phyloP scores from a whole-genome alignment of 2,329 filamentous ascomycete genomes.

The Blumeriella jaapii region DNA sequence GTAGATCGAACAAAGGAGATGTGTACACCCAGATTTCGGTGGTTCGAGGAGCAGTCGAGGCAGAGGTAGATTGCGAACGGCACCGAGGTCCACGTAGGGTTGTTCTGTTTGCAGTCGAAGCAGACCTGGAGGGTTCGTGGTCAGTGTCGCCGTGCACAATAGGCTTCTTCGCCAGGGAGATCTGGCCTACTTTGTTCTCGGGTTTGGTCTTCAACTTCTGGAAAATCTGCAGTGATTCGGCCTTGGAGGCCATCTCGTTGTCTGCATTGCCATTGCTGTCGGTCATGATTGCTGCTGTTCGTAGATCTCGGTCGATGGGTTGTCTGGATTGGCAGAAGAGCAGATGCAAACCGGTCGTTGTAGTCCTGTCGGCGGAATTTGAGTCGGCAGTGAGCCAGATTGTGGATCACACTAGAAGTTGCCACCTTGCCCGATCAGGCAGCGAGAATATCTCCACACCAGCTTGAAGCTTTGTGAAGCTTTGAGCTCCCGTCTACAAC shows the following conservation, averaged over 20 bases:
- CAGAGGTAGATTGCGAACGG: slow-evolving; percentile 97
- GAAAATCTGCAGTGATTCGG: slow-evolving; percentile 80
- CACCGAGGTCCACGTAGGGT: slow-evolving; percentile 96
- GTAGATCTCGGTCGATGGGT: too few relatives aligned
- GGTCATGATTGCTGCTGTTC: background rate
- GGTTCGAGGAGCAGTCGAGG: slow-evolving; percentile 93
- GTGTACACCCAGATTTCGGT: slow-evolving; percentile 94
- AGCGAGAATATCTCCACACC: slow-evolving; percentile 10
- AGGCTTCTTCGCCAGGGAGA: background rate
- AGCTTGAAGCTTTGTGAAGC: slow-evolving; percentile 6
- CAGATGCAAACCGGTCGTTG: slow-evolving; percentile 6
- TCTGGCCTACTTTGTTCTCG: slow-evolving; percentile 71
- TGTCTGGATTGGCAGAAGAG: too few relatives aligned
- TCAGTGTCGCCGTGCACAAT: background rate
- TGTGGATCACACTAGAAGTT: too few relatives aligned
- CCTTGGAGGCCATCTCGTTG: slow-evolving; percentile 63
- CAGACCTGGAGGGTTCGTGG: slow-evolving; percentile 54
- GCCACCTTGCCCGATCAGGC: too few relatives aligned
- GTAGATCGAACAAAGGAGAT: slow-evolving; percentile 98
- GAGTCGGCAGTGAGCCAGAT: slow-evolving; percentile 20
- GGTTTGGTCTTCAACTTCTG: slow-evolving; percentile 91
- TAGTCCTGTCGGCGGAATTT: background rate
- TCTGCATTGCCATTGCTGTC: background rate
- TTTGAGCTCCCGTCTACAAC: too few relatives aligned
- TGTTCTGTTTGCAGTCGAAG: slow-evolving; percentile 96